Percentiles rank a stretch among this genome's conserved stretches.
Evolutionary conservation across 2,329 filamentous ascomycete genomes (phyloP).

Genomic region (Exophiala sp.): DNA sequence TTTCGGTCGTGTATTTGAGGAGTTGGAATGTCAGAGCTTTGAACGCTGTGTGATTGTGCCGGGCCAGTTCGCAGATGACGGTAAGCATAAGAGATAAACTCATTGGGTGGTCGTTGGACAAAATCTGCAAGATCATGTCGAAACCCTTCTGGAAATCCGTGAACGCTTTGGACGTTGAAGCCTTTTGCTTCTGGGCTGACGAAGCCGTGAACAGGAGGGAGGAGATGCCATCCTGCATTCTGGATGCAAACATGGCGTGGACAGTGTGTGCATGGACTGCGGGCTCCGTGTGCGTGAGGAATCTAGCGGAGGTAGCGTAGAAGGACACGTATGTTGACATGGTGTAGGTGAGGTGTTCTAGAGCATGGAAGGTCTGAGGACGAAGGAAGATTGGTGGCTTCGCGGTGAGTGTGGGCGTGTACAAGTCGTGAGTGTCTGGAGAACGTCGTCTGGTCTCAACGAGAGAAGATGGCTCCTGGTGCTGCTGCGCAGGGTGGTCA

Average conservation of each 20-base stretch:
- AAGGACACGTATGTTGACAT: slow-evolving; percentile 4
- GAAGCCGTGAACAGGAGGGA: not conserved
- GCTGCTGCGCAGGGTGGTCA: no score
- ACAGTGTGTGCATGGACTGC: slow-evolving; percentile 6
- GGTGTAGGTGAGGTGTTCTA: slow-evolving; percentile 4
- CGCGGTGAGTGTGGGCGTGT: not conserved
- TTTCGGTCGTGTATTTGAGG: slow-evolving; percentile 1
- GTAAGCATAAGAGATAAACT: slow-evolving; percentile 6
- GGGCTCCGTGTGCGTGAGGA: slow-evolving; percentile 3
- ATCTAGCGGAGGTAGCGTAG: not conserved
- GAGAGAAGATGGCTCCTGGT: no score
- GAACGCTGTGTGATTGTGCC: not conserved
- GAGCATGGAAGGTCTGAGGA: slow-evolving; percentile 1
- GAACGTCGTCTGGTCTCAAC: no score
- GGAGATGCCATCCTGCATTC: slow-evolving; percentile 12
- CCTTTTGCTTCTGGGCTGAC: not conserved
- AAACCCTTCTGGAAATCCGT: slow-evolving; percentile 5
- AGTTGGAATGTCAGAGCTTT: not conserved
- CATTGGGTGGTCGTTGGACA: slow-evolving; percentile 10
- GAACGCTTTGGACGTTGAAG: not conserved
- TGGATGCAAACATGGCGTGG: slow-evolving; percentile 16
- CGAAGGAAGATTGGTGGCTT: slow-evolving; percentile 1
- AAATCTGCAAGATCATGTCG: not conserved
- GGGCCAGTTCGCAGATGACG: slow-evolving; percentile 6
- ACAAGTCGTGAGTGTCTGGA: no score